A percentile compares a stretch with the other conserved stretches of the same genome.
These are phyloP conservation scores for Cornus controversa DNA, from an alignment of 148 eudicot species.

Conservation along the genomic window DNA sequence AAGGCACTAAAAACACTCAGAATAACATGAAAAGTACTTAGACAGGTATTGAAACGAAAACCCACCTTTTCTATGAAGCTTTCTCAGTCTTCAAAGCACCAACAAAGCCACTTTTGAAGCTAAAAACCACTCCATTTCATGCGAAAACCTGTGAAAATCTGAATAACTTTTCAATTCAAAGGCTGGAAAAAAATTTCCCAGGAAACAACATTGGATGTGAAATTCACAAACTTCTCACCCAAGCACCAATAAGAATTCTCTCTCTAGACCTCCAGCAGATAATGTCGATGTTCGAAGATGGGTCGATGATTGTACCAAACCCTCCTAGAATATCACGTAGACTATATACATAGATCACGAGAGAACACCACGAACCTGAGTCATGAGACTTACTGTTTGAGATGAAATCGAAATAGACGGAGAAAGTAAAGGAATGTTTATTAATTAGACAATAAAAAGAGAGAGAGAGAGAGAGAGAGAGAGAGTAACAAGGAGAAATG, in stretches of 20 bases:
- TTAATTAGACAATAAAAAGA: background rate
- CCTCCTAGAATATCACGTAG: conserved; percentile 31
- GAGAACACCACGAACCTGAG: conserved; percentile 8
- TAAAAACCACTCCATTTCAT: conserved; percentile 12
- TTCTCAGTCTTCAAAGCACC: conserved; percentile 26
- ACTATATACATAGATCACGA: conserved; percentile 29
- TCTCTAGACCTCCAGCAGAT: conserved; percentile 4
- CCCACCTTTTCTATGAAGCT: conserved; percentile 31
- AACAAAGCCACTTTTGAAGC: conserved; percentile 26
- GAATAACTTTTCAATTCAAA: conserved; percentile 18
- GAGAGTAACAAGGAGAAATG: background rate
- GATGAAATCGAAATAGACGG: too few relatives aligned
- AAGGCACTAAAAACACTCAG: conserved; percentile 16
- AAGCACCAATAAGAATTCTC: background rate
- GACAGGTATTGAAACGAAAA: conserved; percentile 4
- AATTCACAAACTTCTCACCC: conserved; percentile 9
- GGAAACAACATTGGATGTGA: conserved; percentile 7
- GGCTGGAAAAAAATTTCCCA: too few relatives aligned
- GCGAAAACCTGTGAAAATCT: conserved; percentile 24
- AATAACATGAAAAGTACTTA: conserved; percentile 10
- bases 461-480: background rate
- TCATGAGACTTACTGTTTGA: background rate
- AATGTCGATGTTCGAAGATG: conserved; percentile 24
- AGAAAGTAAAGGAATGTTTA: conserved; percentile 15
- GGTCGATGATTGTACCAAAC: conserved; percentile 19